Percentiles rank a stretch among this genome's conserved stretches.
phyloP scores from a whole-genome alignment of 176 grass and related monocot genomes.

The Aegilops speltoides region DNA sequence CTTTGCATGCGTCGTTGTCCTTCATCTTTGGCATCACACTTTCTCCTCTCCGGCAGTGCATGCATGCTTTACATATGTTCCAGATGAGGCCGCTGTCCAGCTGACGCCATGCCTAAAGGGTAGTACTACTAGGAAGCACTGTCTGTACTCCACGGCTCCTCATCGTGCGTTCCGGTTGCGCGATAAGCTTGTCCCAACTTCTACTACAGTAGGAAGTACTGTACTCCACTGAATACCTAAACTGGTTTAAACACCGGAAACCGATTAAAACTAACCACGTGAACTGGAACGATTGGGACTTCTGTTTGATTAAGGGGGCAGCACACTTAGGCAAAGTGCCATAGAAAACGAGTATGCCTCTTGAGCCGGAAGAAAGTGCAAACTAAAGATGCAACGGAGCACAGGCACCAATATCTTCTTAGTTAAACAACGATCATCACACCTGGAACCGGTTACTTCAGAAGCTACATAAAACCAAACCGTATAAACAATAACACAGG shows the following conservation, averaged over 20 bases:
- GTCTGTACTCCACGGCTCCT: no score
- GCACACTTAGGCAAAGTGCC: neutral
- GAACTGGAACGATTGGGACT: neutral
- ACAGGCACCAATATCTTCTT: neutral
- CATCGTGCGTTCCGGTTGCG: no score
- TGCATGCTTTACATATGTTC: no score
- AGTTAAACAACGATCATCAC: neutral
- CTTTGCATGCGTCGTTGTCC: neutral
- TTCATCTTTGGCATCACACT: no score
- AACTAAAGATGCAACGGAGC: neutral
- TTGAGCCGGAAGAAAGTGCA: neutral
- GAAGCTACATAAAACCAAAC: slow-evolving; percentile 1
- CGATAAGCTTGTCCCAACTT: no score
- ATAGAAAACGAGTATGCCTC: neutral
- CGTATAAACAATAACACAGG: neutral
- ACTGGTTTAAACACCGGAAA: neutral
- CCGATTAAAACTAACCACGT: neutral
- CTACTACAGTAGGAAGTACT: no score
- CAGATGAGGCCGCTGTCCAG: no score
- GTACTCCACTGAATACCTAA: no score
- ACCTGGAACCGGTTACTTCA: neutral
- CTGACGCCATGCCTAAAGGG: no score
- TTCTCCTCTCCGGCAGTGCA: no score
- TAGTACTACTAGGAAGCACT: no score
- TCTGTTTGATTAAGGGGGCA: neutral